Evolutionary conservation across 768 basidiomycete species (phyloP), one percentile per base, ranked within the genome.

Genomic region (Mycena vulgaris): DNA sequence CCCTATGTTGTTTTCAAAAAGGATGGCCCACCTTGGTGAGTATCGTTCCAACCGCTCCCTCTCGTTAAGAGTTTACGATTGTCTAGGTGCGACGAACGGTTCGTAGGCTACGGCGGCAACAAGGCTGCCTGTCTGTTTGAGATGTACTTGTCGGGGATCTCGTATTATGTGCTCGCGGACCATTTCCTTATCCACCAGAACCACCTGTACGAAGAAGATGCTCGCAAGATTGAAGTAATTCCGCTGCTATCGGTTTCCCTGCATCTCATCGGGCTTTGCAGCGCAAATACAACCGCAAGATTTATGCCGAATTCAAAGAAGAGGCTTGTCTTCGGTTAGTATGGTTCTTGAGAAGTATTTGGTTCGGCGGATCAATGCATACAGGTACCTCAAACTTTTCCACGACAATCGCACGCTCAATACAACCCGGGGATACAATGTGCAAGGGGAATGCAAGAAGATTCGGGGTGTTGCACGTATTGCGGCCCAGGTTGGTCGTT

Each of bases 61-160:
- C n/a, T 23, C 64, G 13, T 57, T 49, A 37, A 35, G n/a, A 30
- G 56, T 74, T 40, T 68, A 28, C 14, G n/a, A 9, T 61, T 40
- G 30, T 66, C 48, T 68, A 95, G 94, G 94, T 96, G 95, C 75
- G 95, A 96, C 75, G 95, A 96, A 78, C 89, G 95, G 37, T 97
- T 97, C 76, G 87, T 95, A 52, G 95, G 95, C 2, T 96, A 96
- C 78, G 95, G 95, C 5, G 94, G 91, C 2, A 97, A 97, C 84
- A 97, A 97, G 79, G 95, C 95, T 2, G 95, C 96, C 13, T 96
- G 95, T 77, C 85, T 96, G 40, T 96, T 93, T 77, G 95, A 95
- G 78, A 94, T 97, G 89, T 95, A 95, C 81, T 83, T 97, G 9
- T 91, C 94, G 16, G 95, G 95, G 3, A 88, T 95, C 42, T 90